Base-by-base conservation (phyloP, 371 early-diverging fungal species). In the Rhizopus arrhizus region DNA sequence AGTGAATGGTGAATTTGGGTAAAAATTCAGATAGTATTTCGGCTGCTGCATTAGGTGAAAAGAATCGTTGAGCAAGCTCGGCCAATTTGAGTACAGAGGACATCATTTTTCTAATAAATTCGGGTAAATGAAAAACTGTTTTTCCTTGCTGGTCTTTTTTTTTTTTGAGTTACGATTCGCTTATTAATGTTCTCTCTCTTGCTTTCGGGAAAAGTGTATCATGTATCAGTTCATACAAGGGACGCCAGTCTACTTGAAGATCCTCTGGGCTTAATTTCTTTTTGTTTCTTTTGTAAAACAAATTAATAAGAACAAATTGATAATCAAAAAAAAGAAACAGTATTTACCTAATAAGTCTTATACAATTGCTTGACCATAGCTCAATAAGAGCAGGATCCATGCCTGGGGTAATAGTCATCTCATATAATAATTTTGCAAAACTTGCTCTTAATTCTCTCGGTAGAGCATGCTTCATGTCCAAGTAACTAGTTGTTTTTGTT, bases 1-100 rank as follows among this genome's bases (percentile, higher is more conserved):
- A 80, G 65, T 89, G 83, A 4, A 82, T 76, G 49, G 83, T 81
- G 58, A 88, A 80, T 34, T 75, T 70, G 2, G 91, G 91, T 34
- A 92, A 67, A 38, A 91, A 80, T 59, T 88, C 88, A 15, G 85
- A 80, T 22, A 95, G 70, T 11, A 95, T 88, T 52, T 94, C 93
- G 1, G 54, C 55, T 2, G 92, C 66, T 0, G 91, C 81, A 9
- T 78, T 73, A 4, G 85, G 65, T 3, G 86, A 74, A 56, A 94
- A 94, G 60, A 87, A 91, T 40, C 77, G 66, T 42, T 73, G 71
- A 0, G 72, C 67, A 38, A 70, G 62, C 36, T 78, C 89, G 67
- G 69, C 59, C 5, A 78, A 40, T 29, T 72, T 70, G 10, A 73
- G 49, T 4, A 72, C 66, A 16, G 70, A 51, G 22, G 48, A 63